These are phyloP conservation scores for Pythium plurisporium DNA, from an alignment of 352 stramenopile genomes.

Conservation along the genomic window DNA sequence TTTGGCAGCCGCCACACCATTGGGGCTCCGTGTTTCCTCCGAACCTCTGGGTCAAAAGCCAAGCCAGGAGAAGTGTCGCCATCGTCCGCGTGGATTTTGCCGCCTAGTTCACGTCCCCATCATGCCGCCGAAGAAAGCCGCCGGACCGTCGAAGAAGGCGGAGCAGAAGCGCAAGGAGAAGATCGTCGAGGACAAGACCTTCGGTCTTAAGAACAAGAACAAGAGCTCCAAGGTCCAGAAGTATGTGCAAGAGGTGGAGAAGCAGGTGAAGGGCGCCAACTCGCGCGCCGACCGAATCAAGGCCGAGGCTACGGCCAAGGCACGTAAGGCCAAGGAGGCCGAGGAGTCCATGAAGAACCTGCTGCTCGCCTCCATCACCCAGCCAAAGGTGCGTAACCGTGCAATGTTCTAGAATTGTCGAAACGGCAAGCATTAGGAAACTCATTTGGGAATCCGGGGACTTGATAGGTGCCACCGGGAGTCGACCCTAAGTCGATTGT, in stretches of 20 bases:
- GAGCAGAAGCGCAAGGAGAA: slow-evolving; percentile 92
- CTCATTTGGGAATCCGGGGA: too few species aligned
- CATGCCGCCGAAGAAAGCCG: slow-evolving; percentile 74
- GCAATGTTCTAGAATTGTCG: slow-evolving; percentile 8
- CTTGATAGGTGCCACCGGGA: slow-evolving; percentile 67
- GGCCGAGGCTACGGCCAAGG: slow-evolving; percentile 66
- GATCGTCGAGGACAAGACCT: slow-evolving; percentile 98
- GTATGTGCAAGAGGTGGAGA: slow-evolving; percentile 88
- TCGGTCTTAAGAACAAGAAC: slow-evolving; percentile 99
- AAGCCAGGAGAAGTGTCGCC: neutral
- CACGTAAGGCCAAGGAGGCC: slow-evolving; percentile 81
- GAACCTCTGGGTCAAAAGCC: neutral
- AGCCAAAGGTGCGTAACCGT: slow-evolving; percentile 56
- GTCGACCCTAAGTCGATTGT: slow-evolving; percentile 87
- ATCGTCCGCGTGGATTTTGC: neutral
- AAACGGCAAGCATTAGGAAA: neutral
- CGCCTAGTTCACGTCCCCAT: neutral
- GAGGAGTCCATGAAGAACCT: slow-evolving; percentile 82
- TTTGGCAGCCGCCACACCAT: slow-evolving; percentile 8
- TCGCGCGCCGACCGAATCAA: slow-evolving; percentile 77
- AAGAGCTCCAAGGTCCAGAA: slow-evolving; percentile 97
- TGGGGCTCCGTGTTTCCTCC: neutral
- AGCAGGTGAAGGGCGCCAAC: slow-evolving; percentile 84
- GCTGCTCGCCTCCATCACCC: slow-evolving; percentile 82
- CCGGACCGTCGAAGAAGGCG: slow-evolving; percentile 76